Evolutionary conservation across 1,284 basidiomycete genomes (phyloP).

Genomic region (Puccinia polysora): DNA sequence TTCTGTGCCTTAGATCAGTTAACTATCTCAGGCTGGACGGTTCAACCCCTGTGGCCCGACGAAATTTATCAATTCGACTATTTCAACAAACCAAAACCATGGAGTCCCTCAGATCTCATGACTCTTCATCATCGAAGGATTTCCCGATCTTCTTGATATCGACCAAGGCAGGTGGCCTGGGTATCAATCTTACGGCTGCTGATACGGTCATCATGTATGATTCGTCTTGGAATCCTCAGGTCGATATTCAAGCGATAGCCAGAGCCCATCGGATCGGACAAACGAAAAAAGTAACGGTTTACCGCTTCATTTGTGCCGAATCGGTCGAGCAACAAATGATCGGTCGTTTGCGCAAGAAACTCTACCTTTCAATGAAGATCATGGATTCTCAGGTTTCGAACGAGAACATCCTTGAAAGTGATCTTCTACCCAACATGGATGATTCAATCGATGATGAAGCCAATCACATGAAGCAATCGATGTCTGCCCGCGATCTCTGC

Average conservation of each 20-base stretch:
- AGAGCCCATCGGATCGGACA: slow-evolving; percentile 49
- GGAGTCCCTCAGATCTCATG: slow-evolving; percentile 15
- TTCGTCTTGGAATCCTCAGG: slow-evolving; percentile 46
- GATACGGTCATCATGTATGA: slow-evolving; percentile 47
- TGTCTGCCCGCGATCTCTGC: slow-evolving; percentile 25
- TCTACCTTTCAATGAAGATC: slow-evolving; percentile 63
- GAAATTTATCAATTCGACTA: slow-evolving; percentile 61
- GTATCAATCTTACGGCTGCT: slow-evolving; percentile 51
- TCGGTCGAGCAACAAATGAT: slow-evolving; percentile 67
- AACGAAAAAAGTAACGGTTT: slow-evolving; percentile 47
- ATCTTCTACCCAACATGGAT: slow-evolving; percentile 52
- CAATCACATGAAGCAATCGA: slow-evolving; percentile 45
- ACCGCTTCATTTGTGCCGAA: slow-evolving; percentile 46
- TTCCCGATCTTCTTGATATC: slow-evolving; percentile 47
- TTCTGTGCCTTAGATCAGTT: slow-evolving; percentile 44
- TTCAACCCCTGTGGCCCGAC: slow-evolving; percentile 56
- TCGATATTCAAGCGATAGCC: slow-evolving; percentile 48
- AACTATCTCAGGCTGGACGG: slow-evolving; percentile 47
- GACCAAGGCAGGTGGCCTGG: slow-evolving; percentile 48
- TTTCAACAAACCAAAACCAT: slow-evolving; percentile 58
- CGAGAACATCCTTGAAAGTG: slow-evolving; percentile 47
- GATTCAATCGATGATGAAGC: slow-evolving; percentile 56
- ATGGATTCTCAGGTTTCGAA: slow-evolving; percentile 54
- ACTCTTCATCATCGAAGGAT: neutral
- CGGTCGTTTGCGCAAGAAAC: slow-evolving; percentile 62